Evolutionary conservation across 306 rosid genomes (phyloP).

Genomic region (Trifolium pratense): DNA sequence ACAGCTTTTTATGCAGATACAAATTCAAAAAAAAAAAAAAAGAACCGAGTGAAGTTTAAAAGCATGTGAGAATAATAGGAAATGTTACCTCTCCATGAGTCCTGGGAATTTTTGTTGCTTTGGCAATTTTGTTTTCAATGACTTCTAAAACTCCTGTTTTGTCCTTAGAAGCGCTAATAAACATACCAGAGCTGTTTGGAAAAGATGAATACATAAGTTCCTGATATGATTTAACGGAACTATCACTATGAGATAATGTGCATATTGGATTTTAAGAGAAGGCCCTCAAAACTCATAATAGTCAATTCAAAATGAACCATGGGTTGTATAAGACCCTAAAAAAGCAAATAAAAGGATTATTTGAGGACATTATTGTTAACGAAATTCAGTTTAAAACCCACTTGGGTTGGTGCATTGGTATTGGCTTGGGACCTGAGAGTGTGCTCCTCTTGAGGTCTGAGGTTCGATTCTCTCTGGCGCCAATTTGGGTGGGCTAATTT

Average conservation of each 20-base stretch:
- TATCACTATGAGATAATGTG: conserved; percentile 7
- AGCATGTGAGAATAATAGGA: conserved; percentile 8
- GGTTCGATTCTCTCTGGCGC: too few species aligned
- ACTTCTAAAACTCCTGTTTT: conserved; percentile 61
- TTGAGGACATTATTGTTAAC: conserved; percentile 15
- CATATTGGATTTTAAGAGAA: conserved; percentile 26
- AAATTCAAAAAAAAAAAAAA: not conserved
- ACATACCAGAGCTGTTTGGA: conserved; percentile 76
- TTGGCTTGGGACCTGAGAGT: too few species aligned
- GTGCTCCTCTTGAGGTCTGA: too few species aligned
- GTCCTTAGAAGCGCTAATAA: conserved; percentile 73
- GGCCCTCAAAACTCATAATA: conserved; percentile 3
- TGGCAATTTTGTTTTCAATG: conserved; percentile 88
- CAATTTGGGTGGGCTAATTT: too few species aligned
- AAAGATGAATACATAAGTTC: conserved; percentile 33
- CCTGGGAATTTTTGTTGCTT: conserved; percentile 83
- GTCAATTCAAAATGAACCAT: conserved; percentile 2
- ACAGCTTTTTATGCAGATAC: conserved; percentile 11
- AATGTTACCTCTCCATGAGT: conserved; percentile 78
- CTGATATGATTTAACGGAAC: conserved; percentile 26
- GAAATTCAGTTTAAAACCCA: conserved; percentile 28
- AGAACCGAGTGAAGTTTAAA: conserved; percentile 3
- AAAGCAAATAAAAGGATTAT: conserved; percentile 19
- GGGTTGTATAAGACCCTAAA: conserved; percentile 4
- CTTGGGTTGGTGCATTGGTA: too few species aligned